phyloP scores from a whole-genome alignment of 441 rosid genomes.

The Capsella rubella region DNA sequence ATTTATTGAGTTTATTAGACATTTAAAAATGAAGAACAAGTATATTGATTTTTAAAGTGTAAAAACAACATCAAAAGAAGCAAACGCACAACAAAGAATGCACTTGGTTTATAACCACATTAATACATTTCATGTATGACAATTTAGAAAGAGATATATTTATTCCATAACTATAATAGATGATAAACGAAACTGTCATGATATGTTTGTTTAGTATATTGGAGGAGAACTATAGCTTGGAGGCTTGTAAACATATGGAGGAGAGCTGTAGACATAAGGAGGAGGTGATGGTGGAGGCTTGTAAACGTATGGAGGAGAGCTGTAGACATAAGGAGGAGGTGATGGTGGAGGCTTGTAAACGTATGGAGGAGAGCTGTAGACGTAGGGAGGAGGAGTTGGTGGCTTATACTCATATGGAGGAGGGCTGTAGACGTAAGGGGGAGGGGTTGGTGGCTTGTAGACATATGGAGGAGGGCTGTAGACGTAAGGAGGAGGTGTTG shows the following conservation, averaged over 20 bases:
- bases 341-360: not conserved
- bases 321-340: not conserved
- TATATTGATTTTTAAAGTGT: not conserved
- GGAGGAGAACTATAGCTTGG: slow-evolving; percentile 10
- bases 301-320: not conserved
- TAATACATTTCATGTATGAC: not conserved
- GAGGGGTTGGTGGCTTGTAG: not conserved
- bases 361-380: not conserved
- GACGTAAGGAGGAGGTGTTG: not conserved
- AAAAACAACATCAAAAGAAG: not conserved
- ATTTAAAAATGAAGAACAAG: not conserved
- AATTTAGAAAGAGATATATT: not conserved
- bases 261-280: not conserved
- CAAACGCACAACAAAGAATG: not conserved
- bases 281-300: not conserved
- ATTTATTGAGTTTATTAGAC: not conserved
- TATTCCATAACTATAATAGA: not conserved
- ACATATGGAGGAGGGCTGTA: not conserved
- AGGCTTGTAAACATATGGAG: not conserved
- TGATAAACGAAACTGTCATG: not conserved
- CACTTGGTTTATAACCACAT: slow-evolving; percentile 1
- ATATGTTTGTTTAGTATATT: slow-evolving; percentile 5
- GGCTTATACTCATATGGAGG: slow-evolving; percentile 10
- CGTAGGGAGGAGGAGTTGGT: not conserved
- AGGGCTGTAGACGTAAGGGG: not conserved